Base-by-base conservation (phyloP, 257 asterid species). In the Fraxinus anomala region DNA sequence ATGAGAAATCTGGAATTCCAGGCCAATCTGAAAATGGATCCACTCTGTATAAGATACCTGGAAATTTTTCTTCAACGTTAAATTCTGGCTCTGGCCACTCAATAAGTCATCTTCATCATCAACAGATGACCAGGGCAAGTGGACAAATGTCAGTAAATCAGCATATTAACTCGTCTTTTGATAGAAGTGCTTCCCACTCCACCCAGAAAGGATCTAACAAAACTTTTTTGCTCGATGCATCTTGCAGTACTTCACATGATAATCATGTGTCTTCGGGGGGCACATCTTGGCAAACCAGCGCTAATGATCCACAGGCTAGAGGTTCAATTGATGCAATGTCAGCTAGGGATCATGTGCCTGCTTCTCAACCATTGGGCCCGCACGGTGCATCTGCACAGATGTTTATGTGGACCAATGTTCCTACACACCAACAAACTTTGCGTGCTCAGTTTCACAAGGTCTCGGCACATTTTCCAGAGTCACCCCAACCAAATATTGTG, bases 41-140 rank as follows among this genome's bases (percentile, higher is more conserved):
- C 74, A 77, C 90, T 78, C 66, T 69, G 56, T 66, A 78, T 83
- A 85, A 79, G 76, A 78, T 71, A 61, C 83, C 85, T 30, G 89
- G 91, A 68, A 91, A 87, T 77, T 78, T 82, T 70, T 73, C 87
- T 73, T 78, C 89, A n/a, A 75, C 84, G 24, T 78, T 75, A 70
- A 78, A 78, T 84, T 84, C 94, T 83, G 91, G 88, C 80, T 79
- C 78, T 83, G 87, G 85, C 7, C 76, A 78, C 73, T 30, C 82
- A 23, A 82, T 84, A 87, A 89, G 82, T 79, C 88, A 84, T 68
- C 80, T 85, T 82, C 91, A 89, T 80, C 82, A 78, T 82, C 87
- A 88, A 73, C 90, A 89, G 65, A 80, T 68, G 73, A 67, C 79
- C 54, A 79, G 86, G 80, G 81, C 76, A 70, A 80, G 91, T 78